Evolutionary conservation across 371 early-diverging fungal genomes (phyloP).

Genomic region (Circinella minor): DNA sequence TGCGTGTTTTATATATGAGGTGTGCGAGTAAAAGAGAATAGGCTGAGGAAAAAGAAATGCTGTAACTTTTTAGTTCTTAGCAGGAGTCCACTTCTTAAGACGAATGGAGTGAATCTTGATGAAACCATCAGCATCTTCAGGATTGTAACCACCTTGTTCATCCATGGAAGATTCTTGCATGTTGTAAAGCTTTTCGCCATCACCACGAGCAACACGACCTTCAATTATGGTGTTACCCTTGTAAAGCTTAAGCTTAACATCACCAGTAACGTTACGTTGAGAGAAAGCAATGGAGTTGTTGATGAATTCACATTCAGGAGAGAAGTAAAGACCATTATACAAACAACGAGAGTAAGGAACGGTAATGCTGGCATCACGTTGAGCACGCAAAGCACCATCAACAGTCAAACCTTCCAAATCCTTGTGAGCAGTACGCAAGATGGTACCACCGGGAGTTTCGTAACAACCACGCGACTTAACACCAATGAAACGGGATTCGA

Average conservation of each 20-base stretch:
- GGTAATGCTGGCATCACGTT: slow-evolving; percentile 88
- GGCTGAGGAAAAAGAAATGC: too few species aligned
- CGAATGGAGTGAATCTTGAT: slow-evolving; percentile 96
- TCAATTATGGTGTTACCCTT: slow-evolving; percentile 92
- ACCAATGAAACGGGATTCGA: slow-evolving; percentile 97
- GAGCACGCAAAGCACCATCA: slow-evolving; percentile 93
- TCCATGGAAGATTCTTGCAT: slow-evolving; percentile 95
- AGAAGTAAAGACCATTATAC: slow-evolving; percentile 97
- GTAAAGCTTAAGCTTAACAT: slow-evolving; percentile 93
- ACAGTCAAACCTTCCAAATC: slow-evolving; percentile 95
- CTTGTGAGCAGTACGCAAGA: slow-evolving; percentile 92
- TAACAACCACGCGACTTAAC: slow-evolving; percentile 98
- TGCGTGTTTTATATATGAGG: too few species aligned
- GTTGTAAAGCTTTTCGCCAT: slow-evolving; percentile 88
- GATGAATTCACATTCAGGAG: slow-evolving; percentile 93
- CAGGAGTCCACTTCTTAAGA: slow-evolving; percentile 86
- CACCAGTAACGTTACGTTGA: slow-evolving; percentile 88
- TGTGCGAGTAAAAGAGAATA: too few species aligned
- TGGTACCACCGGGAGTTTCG: slow-evolving; percentile 97
- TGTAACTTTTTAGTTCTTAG: slow-evolving; percentile 7
- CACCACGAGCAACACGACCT: slow-evolving; percentile 81
- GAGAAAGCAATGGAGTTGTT: slow-evolving; percentile 79
- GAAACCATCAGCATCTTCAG: slow-evolving; percentile 93
- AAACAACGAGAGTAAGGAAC: slow-evolving; percentile 73
- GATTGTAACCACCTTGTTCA: slow-evolving; percentile 93